These are phyloP conservation scores for Ophiostoma ulmi DNA, from an alignment of 2,329 filamentous ascomycete genomes.

Conservation along the genomic window DNA sequence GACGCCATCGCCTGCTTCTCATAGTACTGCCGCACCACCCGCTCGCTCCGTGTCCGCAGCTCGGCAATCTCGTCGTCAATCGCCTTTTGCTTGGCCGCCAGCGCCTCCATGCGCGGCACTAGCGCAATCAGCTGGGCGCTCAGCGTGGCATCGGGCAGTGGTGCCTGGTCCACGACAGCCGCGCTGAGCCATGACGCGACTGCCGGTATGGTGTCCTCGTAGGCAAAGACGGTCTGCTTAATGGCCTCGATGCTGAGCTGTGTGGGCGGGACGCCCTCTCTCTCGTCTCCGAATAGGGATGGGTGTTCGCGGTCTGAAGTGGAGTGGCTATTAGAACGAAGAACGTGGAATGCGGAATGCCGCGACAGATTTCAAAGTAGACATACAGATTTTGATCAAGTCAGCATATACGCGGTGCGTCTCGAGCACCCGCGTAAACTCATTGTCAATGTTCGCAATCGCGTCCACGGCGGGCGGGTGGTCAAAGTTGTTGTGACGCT, in stretches of 20 bases:
- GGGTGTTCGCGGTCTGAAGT: conserved; percentile 49
- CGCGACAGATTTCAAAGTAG: neutral
- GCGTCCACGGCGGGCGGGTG: conserved; percentile 41
- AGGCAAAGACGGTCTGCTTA: conserved; percentile 51
- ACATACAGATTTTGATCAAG: conserved; percentile 56
- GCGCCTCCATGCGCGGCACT: conserved; percentile 56
- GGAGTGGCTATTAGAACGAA: neutral
- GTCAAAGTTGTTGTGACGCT: conserved; percentile 28
- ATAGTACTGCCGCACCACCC: conserved; percentile 64
- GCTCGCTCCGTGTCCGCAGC: conserved; percentile 59
- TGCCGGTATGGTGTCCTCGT: conserved; percentile 51
- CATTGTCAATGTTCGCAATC: conserved; percentile 49
- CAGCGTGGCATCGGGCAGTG: conserved; percentile 51
- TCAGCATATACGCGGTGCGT: conserved; percentile 54
- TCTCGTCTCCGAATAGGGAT: conserved; percentile 49
- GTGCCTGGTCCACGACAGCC: conserved; percentile 41
- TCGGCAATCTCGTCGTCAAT: conserved; percentile 60
- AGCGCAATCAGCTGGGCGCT: conserved; percentile 54
- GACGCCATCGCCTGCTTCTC: conserved; percentile 63
- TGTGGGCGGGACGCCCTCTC: conserved; percentile 45
- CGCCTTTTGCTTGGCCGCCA: conserved; percentile 55
- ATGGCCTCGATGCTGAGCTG: conserved; percentile 49
- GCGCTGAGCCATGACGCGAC: conserved; percentile 55
- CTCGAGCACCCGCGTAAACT: conserved; percentile 47
- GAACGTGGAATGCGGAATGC: no score